Conservation (phyloP, 148 eudicot species). For the Silene latifolia region DNA sequence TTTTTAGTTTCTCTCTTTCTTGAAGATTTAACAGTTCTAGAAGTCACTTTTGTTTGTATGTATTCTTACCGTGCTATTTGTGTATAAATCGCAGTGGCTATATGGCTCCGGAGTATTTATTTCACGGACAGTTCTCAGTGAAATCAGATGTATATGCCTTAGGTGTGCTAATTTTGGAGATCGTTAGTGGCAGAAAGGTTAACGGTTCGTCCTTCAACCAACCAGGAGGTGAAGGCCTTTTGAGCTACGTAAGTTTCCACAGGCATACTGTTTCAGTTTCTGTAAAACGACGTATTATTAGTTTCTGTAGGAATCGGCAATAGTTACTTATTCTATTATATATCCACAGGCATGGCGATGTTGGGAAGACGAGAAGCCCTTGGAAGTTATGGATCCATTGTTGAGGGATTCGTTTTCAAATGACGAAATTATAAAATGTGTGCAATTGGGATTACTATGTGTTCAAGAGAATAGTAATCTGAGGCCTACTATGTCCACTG, state of each 20-base stretch:
- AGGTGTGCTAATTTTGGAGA: constrained; percentile 18
- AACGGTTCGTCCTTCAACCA: constrained; percentile 2
- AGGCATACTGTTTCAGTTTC: no score
- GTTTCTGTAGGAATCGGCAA: background rate
- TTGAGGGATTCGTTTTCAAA: constrained; percentile 13
- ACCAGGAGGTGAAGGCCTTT: constrained; percentile 14
- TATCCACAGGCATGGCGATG: constrained; percentile 21
- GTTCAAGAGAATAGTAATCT: constrained; percentile 19
- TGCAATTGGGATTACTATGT: constrained; percentile 23
- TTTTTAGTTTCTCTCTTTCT: no score
- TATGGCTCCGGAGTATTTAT: constrained; percentile 21
- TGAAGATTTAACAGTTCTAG: no score
- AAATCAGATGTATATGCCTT: constrained; percentile 21
- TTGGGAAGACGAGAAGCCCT: constrained; percentile 8
- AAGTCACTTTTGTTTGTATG: no score
- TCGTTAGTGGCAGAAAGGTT: constrained; percentile 10
- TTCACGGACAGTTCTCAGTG: constrained; percentile 20
- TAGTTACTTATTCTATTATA: background rate
- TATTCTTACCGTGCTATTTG: background rate
- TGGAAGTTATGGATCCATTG: constrained; percentile 23
- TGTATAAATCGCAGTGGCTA: constrained; percentile 1
- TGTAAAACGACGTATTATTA: no score
- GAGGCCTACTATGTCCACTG: constrained; percentile 19
- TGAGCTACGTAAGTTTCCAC: constrained; percentile 18
- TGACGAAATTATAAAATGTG: constrained; percentile 26